phyloP scores from a whole-genome alignment of 352 stramenopile species.

The Plasmopara viticola region DNA sequence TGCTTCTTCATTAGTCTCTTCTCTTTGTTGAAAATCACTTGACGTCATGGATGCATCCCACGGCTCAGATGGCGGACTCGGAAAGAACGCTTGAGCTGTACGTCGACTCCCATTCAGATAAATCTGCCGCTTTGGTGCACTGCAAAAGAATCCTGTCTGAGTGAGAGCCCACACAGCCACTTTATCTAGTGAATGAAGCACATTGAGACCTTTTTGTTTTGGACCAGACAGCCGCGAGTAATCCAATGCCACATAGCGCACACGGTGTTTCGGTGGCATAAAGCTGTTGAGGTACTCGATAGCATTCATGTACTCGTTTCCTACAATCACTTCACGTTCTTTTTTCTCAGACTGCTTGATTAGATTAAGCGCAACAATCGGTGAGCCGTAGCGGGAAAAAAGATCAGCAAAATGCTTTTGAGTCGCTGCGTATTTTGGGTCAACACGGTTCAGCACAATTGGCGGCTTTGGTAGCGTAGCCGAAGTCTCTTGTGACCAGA shows the following conservation, averaged over 20 bases:
- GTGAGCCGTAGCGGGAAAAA: slow-evolving; percentile 94
- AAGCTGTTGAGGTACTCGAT: slow-evolving; percentile 98
- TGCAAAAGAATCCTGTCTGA: slow-evolving; percentile 98
- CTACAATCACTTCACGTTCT: slow-evolving; percentile 96
- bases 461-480: slow-evolving; percentile 97
- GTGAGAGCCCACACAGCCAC: slow-evolving; percentile 94
- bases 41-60: slow-evolving; percentile 21
- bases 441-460: slow-evolving; percentile 95
- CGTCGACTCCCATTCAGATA: slow-evolving; percentile 52
- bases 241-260: slow-evolving; percentile 96
- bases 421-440: slow-evolving; percentile 95
- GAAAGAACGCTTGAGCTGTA: slow-evolving; percentile 40
- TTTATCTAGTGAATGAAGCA: slow-evolving; percentile 91
- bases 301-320: slow-evolving; percentile 95
- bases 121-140: slow-evolving; percentile 74
- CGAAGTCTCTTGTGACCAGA: slow-evolving; percentile 98
- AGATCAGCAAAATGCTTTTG: slow-evolving; percentile 92
- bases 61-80: slow-evolving; percentile 13
- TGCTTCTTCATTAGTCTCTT: slow-evolving; percentile 14
- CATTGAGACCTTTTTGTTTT: slow-evolving; percentile 93
- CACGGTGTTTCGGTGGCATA: slow-evolving; percentile 86
- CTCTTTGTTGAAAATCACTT: slow-evolving; percentile 13
- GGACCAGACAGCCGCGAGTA: slow-evolving; percentile 86
- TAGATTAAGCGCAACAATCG: slow-evolving; percentile 97
- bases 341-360: slow-evolving; percentile 97